Evolutionary conservation across 345 rosid genomes (phyloP).

Genomic region (Chamaenerion angustifolium): DNA sequence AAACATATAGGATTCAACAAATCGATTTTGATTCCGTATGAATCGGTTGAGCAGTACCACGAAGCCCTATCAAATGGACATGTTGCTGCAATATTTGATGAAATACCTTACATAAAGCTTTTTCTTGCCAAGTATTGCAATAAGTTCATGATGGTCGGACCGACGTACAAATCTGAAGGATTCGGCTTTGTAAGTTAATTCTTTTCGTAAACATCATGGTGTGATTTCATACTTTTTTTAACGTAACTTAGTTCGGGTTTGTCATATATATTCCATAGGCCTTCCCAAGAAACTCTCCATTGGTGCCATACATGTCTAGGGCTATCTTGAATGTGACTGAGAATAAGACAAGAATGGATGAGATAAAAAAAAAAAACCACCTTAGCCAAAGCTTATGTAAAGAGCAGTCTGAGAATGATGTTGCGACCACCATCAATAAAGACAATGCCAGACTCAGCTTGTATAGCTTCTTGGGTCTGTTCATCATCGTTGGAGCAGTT

Average conservation of each 20-base stretch:
- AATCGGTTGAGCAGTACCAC: conserved; percentile 14
- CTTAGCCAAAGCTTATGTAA: conserved; percentile 1
- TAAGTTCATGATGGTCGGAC: conserved; percentile 17
- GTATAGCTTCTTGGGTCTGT: conserved; percentile 29
- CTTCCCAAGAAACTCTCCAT: conserved; percentile 22
- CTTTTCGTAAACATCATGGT: too few relatives aligned
- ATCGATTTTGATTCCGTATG: conserved; percentile 8
- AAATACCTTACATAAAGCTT: conserved; percentile 29
- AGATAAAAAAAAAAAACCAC: conserved; percentile 8
- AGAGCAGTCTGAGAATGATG: background rate
- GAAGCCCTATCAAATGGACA: conserved; percentile 22
- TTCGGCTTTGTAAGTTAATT: conserved; percentile 46
- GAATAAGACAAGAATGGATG: conserved; percentile 10
- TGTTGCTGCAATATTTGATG: conserved; percentile 25
- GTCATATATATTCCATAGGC: too few relatives aligned
- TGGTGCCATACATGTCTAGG: conserved; percentile 23
- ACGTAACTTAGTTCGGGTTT: too few relatives aligned
- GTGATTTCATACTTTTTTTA: too few relatives aligned
- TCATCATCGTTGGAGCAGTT: conserved; percentile 24
- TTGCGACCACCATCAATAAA: conserved; percentile 6
- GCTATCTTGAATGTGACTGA: conserved; percentile 32
- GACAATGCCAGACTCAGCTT: conserved; percentile 17
- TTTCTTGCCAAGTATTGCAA: conserved; percentile 25
- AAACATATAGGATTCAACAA: conserved; percentile 10
- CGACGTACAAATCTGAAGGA: conserved; percentile 9